These are phyloP conservation scores for Chlorociboria aeruginascens DNA, from an alignment of 495 filamentous ascomycete species.

Conservation along the genomic window DNA sequence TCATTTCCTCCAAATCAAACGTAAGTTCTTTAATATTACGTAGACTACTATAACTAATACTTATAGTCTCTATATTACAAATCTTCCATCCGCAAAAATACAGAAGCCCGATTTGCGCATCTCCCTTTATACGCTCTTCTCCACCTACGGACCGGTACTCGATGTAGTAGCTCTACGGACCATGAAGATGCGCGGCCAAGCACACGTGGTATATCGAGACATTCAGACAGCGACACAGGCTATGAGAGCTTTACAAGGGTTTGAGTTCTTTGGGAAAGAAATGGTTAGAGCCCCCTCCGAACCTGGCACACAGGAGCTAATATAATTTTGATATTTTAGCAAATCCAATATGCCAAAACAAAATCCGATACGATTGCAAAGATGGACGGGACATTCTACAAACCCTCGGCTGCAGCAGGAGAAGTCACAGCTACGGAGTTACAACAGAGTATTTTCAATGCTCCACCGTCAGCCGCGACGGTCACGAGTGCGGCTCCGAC, in stretches of 20 bases:
- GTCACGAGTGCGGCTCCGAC: slow-evolving; percentile 29
- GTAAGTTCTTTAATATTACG: too few relatives aligned
- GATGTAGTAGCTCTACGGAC: slow-evolving; percentile 89
- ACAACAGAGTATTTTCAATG: slow-evolving; percentile 73
- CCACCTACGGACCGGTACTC: slow-evolving; percentile 84
- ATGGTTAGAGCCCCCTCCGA: slow-evolving; percentile 47
- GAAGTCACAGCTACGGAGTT: slow-evolving; percentile 57
- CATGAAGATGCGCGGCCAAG: slow-evolving; percentile 85
- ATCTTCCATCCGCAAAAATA: slow-evolving; percentile 71
- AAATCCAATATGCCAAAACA: slow-evolving; percentile 77
- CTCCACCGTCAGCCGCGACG: slow-evolving; percentile 37
- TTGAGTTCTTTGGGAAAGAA: slow-evolving; percentile 75
- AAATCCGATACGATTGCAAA: slow-evolving; percentile 79
- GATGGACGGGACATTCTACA: slow-evolving; percentile 77
- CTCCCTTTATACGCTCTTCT: slow-evolving; percentile 83
- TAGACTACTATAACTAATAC: too few relatives aligned
- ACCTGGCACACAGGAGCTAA: too few relatives aligned
- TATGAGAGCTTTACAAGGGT: slow-evolving; percentile 75
- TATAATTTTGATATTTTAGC: slow-evolving; percentile 32
- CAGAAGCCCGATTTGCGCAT: slow-evolving; percentile 73
- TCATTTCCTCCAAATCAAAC: slow-evolving; percentile 56
- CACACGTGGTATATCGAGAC: slow-evolving; percentile 85
- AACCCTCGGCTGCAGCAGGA: slow-evolving; percentile 41
- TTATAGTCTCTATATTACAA: slow-evolving; percentile 59
- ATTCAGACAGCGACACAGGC: slow-evolving; percentile 79